Evolutionary conservation across 1,284 basidiomycete species (phyloP), one percentile per base, ranked within the genome.

Genomic region (Hymenochaete sp.): DNA sequence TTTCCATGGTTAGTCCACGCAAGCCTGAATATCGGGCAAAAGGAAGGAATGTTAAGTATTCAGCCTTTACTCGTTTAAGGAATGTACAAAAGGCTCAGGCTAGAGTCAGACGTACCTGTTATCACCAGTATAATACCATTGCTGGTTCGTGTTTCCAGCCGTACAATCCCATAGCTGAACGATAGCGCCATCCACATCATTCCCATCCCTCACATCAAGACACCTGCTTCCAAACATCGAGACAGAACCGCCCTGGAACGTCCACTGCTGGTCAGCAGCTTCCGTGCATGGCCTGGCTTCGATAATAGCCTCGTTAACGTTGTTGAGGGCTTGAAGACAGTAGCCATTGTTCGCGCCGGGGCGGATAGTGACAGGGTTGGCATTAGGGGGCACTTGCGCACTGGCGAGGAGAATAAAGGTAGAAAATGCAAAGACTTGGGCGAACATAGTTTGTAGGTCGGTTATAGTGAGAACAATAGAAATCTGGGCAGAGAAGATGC

Each of bases 161-260:
- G 50, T 49, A 55, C 72, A 75, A 16, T 63, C 67, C 66, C 65
- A 72, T 37, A 75, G 68, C 48, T 75, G 71, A 45, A 75, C 57
- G 53, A 67, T 67, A 11, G 59, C 62, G 13, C 71, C 72, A 49
- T 73, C 64, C 28, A 52, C 53, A 26, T 54, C 66, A 11, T 31
- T 54, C 2, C 72, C 72, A 16, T 57, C 53, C 0, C 61, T 57
- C 18, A 73, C 67, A 47, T 73, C 70, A 28, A 75, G 57, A 53
- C 72, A 74, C 55, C 71, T 74, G 1, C 63, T 62, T 52, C 63
- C 62, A 50, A 67, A 72, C 19, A 71, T 55, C 41, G 62, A 62
- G 42, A 75, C 60, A 37, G 51, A 57, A n/a, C 68, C 67, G 29
- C 58, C 60, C 3, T 52, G 52, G 54, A 74, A 73, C 9, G 61